phyloP scores from a whole-genome alignment of 495 filamentous ascomycete species.

The Cryomyces minteri region DNA sequence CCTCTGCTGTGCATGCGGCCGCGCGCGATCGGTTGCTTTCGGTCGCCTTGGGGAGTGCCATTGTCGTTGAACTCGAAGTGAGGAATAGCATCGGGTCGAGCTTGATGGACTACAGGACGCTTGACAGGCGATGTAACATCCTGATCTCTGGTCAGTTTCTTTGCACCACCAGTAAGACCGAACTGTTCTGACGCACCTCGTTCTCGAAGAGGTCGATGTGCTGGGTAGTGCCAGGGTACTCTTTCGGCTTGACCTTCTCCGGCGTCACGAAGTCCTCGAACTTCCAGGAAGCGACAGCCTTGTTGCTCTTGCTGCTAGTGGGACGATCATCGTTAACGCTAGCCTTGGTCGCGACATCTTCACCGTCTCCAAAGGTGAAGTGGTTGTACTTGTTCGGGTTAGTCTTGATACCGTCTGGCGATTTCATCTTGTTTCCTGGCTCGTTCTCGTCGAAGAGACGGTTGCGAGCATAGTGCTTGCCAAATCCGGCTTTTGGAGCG shows the following conservation, averaged over 20 bases:
- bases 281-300: constrained; percentile 55
- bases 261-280: constrained; percentile 79
- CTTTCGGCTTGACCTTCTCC: constrained; percentile 37
- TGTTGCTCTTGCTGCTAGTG: constrained; percentile 30
- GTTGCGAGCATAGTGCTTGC: constrained; percentile 49
- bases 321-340: constrained; percentile 17
- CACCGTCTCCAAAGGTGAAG: constrained; percentile 65
- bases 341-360: constrained; percentile 18
- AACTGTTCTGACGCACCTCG: constrained; percentile 19
- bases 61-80: constrained; percentile 62
- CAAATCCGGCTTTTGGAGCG: constrained; percentile 43
- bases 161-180: background rate
- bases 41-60: constrained; percentile 21
- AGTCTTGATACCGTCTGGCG: constrained; percentile 32
- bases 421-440: constrained; percentile 17
- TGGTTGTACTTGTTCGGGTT: constrained; percentile 67
- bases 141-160: constrained; percentile 19
- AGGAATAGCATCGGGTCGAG: constrained; percentile 57
- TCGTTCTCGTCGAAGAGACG: constrained; percentile 53
- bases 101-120: constrained; percentile 34
- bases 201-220: constrained; percentile 11
- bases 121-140: constrained; percentile 21
- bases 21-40: constrained; percentile 11
- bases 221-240: constrained; percentile 26
- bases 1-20: constrained; percentile 29